Percentiles rank a stretch among this genome's conserved stretches.
phyloP scores from a whole-genome alignment of 2,329 filamentous ascomycete genomes.

The Capronia coronata region DNA sequence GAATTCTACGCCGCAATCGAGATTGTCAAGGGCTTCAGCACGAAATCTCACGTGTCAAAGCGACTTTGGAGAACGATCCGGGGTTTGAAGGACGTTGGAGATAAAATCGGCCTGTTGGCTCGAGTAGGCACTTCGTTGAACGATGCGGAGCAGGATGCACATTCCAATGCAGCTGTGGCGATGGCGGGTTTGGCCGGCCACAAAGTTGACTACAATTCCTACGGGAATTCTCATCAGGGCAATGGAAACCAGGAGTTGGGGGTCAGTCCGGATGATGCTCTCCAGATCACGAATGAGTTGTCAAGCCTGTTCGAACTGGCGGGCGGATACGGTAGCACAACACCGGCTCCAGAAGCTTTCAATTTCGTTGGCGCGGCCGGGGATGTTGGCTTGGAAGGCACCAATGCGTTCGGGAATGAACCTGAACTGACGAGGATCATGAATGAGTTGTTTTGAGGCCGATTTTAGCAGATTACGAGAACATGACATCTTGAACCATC shows the following conservation, averaged over 20 bases:
- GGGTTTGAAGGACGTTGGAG: constrained; percentile 56
- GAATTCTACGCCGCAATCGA: constrained; percentile 64
- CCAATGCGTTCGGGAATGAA: constrained; percentile 45
- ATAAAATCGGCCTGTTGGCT: constrained; percentile 51
- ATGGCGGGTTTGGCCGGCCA: constrained; percentile 61
- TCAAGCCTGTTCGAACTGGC: constrained; percentile 59
- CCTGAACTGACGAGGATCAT: constrained; percentile 56
- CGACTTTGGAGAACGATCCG: constrained; percentile 59
- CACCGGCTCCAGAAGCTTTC: constrained; percentile 32
- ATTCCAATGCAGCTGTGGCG: constrained; percentile 57
- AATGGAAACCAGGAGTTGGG: constrained; percentile 37
- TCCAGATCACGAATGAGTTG: constrained; percentile 56
- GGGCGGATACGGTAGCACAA: constrained; percentile 44
- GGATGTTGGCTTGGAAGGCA: constrained; percentile 24
- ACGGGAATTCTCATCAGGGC: constrained; percentile 32
- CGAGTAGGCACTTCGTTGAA: constrained; percentile 24
- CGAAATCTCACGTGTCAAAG: constrained; percentile 56
- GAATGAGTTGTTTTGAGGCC: constrained; percentile 50
- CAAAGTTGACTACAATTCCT: constrained; percentile 51
- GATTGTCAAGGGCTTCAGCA: constrained; percentile 56
- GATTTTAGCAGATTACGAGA: neutral
- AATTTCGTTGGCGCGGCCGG: constrained; percentile 30
- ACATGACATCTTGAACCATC: neutral
- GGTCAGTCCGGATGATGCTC: constrained; percentile 51
- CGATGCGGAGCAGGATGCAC: constrained; percentile 45